Base-by-base conservation (phyloP, 768 basidiomycete species). In the Mycena rosella region DNA sequence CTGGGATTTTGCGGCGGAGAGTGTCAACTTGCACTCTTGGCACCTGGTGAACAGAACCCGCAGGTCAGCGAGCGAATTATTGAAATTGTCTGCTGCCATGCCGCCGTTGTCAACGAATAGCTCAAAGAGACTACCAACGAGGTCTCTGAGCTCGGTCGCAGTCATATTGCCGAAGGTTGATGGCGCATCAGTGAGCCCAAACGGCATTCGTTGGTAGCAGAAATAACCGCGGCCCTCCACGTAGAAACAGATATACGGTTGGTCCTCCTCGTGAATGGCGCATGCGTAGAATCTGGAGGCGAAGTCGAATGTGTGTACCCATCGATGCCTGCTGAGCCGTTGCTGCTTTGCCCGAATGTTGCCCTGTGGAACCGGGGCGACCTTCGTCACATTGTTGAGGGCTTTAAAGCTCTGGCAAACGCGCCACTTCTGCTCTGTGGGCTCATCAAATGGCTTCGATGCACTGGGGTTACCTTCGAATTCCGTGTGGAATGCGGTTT, bases 181-280 rank as follows among this genome's bases (percentile, higher is more conserved):
- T 11, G 82, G 83, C 10, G 80, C 78, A 0, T 81, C 83, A 0
- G 78, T 80, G 0, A 83, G 59, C 0, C 84, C 83, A 60, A 85
- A 83, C 0, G 81, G 83, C 79, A 85, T 82, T 0, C 74, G 30
- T 0, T 65, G 34, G 51, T 81, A 84, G 8, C 59, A 51, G 53
- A 80, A 81, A 52, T 78, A 82, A 0, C 84, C 84, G 2, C 74
- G 22, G 0, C 82, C 82, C 62, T 78, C 77, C 0, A 82, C 75
- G 30, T 82, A 83, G 62, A 85, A 84, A 18, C 73, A 73, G 0
- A 80, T 69, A 38, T 78, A 79, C 3, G 75, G 77, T 36, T 72
- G 66, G 22, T 70, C 68, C n/a, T 75, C 76, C 15, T 61, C 54
- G 3, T 62, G 47, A 1, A 78, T 66, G 2, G 61, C 57, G 29